Evolutionary conservation across 768 basidiomycete genomes (phyloP).

Genomic region (Tulasnella sp.): DNA sequence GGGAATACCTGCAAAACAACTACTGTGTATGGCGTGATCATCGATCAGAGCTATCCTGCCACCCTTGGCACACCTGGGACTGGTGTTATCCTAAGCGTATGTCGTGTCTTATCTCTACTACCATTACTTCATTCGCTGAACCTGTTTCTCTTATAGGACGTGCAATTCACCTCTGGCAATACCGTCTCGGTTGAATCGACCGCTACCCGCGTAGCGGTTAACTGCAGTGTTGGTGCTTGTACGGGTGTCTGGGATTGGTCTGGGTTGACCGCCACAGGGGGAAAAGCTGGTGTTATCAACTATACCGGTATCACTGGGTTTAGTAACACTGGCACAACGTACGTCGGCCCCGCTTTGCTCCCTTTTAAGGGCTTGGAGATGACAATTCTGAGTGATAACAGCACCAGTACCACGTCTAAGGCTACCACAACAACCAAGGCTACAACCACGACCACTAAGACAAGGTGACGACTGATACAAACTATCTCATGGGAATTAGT

Average conservation of each 20-base stretch:
- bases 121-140: not conserved
- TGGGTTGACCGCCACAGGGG: slow-evolving; percentile 36
- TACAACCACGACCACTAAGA: too few species aligned
- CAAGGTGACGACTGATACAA: too few species aligned
- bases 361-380: too few species aligned
- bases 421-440: too few species aligned
- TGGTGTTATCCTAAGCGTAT: slow-evolving; percentile 48
- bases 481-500: too few species aligned
- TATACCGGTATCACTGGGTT: slow-evolving; percentile 21
- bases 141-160: not conserved
- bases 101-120: slow-evolving; percentile 18
- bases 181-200: slow-evolving; percentile 34
- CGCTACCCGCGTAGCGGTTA: slow-evolving; percentile 41
- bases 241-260: slow-evolving; percentile 45
- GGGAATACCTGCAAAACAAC: slow-evolving; percentile 43
- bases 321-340: too few species aligned
- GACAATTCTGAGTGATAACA: too few species aligned
- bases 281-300: slow-evolving; percentile 30
- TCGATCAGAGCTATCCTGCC: slow-evolving; percentile 55
- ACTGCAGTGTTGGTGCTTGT: slow-evolving; percentile 46
- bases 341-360: too few species aligned
- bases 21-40: slow-evolving; percentile 43
- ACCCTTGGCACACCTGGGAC: slow-evolving; percentile 44
- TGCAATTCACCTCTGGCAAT: slow-evolving; percentile 27
- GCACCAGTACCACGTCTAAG: too few species aligned